A percentile compares a stretch with the other conserved stretches of the same genome.
phyloP scores from a whole-genome alignment of 345 rosid species.

The Eucalyptus coolabah region DNA sequence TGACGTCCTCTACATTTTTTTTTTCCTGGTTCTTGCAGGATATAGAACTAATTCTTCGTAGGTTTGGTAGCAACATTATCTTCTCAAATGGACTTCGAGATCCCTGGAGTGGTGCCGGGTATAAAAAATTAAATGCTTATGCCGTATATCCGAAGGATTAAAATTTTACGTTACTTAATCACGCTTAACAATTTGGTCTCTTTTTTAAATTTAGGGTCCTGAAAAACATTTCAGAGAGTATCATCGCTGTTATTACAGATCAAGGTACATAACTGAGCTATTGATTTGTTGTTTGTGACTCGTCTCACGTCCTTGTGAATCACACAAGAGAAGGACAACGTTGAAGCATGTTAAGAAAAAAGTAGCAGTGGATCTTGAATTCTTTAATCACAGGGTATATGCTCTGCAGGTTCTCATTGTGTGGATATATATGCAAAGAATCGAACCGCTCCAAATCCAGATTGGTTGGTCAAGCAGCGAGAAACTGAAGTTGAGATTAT shows the following conservation, averaged over 20 bases:
- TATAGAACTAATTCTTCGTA: neutral
- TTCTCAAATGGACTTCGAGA: neutral
- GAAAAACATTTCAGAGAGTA: neutral
- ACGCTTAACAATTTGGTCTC: neutral
- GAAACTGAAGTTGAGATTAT: neutral
- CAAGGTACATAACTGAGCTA: neutral
- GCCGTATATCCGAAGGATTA: accelerated
- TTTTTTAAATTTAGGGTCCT: neutral
- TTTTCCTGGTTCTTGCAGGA: neutral
- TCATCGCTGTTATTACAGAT: neutral
- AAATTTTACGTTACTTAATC: neutral
- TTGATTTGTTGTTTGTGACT: neutral
- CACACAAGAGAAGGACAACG: neutral
- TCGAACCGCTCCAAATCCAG: accelerated
- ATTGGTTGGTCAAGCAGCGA: neutral
- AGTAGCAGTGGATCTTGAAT: neutral
- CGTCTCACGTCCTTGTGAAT: neutral
- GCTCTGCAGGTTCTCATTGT: neutral
- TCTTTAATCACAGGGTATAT: neutral
- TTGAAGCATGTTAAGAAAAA: neutral
- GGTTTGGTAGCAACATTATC: neutral
- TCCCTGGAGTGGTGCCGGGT: neutral
- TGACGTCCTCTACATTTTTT: neutral
- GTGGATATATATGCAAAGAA: neutral
- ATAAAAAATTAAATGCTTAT: neutral